These are phyloP conservation scores for Naganishia kalamii DNA, from an alignment of 768 basidiomycete genomes.

Conservation along the genomic window DNA sequence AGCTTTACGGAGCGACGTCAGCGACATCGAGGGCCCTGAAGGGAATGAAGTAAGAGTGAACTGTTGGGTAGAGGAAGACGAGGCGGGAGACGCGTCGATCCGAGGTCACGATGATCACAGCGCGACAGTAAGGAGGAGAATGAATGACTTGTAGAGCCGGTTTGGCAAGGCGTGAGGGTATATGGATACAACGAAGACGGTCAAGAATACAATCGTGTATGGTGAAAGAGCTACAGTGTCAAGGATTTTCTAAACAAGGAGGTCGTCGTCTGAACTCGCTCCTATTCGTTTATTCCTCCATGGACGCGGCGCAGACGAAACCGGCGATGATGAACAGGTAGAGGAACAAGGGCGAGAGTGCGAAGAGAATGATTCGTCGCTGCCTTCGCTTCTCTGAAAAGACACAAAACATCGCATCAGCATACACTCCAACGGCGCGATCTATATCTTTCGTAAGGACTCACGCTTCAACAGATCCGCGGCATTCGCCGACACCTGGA, in stretches of 20 bases:
- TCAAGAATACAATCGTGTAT: not conserved
- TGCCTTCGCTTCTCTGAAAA: slow-evolving; percentile 5
- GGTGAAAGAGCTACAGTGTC: not conserved
- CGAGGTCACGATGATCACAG: too few relatives aligned
- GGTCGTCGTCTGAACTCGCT: not conserved
- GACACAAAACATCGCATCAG: too few relatives aligned
- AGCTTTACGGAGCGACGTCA: too few relatives aligned
- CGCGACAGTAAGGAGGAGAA: too few relatives aligned
- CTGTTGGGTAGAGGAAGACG: too few relatives aligned
- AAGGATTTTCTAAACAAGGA: not conserved
- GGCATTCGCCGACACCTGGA: not conserved
- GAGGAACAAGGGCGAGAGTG: not conserved
- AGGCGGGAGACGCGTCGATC: too few relatives aligned
- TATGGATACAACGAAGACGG: not conserved
- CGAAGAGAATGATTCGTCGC: slow-evolving; percentile 11
- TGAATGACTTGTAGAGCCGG: not conserved
- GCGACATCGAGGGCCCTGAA: too few relatives aligned
- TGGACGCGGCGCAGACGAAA: not conserved
- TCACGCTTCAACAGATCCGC: slow-evolving; percentile 1
- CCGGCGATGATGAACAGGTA: slow-evolving; percentile 12
- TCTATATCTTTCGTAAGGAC: not conserved
- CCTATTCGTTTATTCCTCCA: not conserved
- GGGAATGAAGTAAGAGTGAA: too few relatives aligned
- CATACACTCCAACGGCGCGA: not conserved
- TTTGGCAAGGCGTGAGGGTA: not conserved